These are phyloP conservation scores for Botrytis hyacinthi DNA, from an alignment of 2,329 filamentous ascomycete genomes.

Conservation along the genomic window DNA sequence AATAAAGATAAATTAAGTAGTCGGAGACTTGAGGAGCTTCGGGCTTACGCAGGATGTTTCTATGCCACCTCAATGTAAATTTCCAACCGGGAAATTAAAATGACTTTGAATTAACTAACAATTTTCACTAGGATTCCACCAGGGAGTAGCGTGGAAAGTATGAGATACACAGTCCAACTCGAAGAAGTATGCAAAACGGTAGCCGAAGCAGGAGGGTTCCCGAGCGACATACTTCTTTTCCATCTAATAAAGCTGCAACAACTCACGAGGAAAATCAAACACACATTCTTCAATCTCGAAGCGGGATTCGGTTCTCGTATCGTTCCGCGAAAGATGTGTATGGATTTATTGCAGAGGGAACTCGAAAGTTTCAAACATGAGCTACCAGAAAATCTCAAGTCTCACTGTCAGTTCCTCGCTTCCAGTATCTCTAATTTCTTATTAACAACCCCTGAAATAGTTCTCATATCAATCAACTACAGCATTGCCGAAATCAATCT, in stretches of 20 bases:
- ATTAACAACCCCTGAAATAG: background rate
- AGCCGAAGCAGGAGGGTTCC: constrained; percentile 26
- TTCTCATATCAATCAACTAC: constrained; percentile 3
- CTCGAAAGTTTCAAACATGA: background rate
- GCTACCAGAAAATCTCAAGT: background rate
- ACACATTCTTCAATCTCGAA: constrained; percentile 19
- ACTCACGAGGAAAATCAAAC: constrained; percentile 24
- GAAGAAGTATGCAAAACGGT: constrained; percentile 19
- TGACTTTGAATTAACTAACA: background rate
- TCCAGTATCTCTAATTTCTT: background rate
- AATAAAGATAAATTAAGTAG: constrained; percentile 20
- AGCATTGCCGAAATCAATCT: constrained; percentile 23
- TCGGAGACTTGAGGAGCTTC: constrained; percentile 27
- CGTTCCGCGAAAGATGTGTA: background rate
- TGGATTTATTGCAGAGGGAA: background rate
- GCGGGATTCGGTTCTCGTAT: background rate
- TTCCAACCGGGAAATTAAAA: too few species aligned
- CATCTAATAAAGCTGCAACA: constrained; percentile 30
- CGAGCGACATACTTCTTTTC: constrained; percentile 32
- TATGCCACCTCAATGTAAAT: constrained; percentile 22
- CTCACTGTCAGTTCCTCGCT: background rate
- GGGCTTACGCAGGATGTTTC: constrained; percentile 26
- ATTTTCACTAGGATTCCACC: background rate
- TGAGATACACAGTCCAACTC: background rate
- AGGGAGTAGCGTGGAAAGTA: constrained; percentile 8